These are phyloP conservation scores for Cladophialophora exuberans DNA, from an alignment of 2,329 filamentous ascomycete genomes.

Conservation along the genomic window DNA sequence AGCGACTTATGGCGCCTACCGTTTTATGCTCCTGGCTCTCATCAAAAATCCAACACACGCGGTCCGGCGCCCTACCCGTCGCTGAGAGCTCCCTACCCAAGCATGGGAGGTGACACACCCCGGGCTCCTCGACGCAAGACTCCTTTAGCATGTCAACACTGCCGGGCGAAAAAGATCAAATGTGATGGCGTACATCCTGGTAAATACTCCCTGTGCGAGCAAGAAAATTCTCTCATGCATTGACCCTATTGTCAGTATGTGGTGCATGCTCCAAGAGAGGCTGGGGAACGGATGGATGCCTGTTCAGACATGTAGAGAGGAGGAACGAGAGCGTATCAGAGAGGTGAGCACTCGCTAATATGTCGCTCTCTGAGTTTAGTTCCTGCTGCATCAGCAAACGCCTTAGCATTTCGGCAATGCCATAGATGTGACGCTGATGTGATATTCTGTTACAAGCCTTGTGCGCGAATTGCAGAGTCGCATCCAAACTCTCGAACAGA, in stretches of 20 bases:
- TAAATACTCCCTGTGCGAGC: constrained; percentile 23
- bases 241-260: constrained; percentile 1
- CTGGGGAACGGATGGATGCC: constrained; percentile 12
- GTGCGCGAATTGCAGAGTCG: constrained; percentile 4
- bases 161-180: constrained; percentile 34
- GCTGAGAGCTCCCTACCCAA: neutral
- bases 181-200: constrained; percentile 34
- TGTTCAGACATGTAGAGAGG: constrained; percentile 9
- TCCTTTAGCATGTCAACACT: constrained; percentile 32
- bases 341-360: neutral
- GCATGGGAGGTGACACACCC: neutral
- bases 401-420: neutral
- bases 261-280: constrained; percentile 11
- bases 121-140: constrained; percentile 25
- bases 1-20: too few species aligned
- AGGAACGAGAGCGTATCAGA: constrained; percentile 1
- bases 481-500: constrained; percentile 7
- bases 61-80: neutral
- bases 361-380: neutral
- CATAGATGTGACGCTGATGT: neutral
- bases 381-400: neutral
- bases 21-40: neutral
- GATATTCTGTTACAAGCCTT: neutral
- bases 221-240: too few species aligned
- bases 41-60: too few species aligned